These are phyloP conservation scores for Boletus coccyginus DNA, from an alignment of 768 basidiomycete species.

Conservation along the genomic window DNA sequence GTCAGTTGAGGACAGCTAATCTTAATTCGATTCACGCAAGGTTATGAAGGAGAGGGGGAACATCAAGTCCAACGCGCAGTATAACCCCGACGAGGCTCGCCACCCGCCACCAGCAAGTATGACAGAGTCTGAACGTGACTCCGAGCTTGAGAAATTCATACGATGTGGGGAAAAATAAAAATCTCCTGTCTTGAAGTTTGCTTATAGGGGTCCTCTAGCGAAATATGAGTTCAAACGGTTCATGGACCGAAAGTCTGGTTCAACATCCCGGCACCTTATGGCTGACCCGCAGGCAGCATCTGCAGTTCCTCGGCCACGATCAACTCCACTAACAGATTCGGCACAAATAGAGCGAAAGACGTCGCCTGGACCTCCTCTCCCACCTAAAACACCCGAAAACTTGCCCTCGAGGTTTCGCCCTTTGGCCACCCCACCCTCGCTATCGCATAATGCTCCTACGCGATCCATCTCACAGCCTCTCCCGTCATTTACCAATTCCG, in stretches of 20 bases:
- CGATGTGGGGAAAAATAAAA: constrained; percentile 50
- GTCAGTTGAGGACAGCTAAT: constrained; percentile 7
- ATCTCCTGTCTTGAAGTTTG: background rate
- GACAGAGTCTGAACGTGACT: constrained; percentile 77
- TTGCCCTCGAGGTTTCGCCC: constrained; percentile 18
- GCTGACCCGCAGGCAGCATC: constrained; percentile 40
- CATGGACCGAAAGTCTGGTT: constrained; percentile 43
- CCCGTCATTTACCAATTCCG: constrained; percentile 9
- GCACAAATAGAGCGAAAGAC: constrained; percentile 10
- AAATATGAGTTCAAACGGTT: constrained; percentile 81
- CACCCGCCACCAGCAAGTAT: constrained; percentile 82
- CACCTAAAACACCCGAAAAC: constrained; percentile 29
- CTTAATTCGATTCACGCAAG: constrained; percentile 38
- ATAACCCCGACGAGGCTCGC: constrained; percentile 80
- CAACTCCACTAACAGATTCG: constrained; percentile 16
- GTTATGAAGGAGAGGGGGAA: constrained; percentile 82
- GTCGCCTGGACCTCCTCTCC: constrained; percentile 26
- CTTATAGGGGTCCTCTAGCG: constrained; percentile 38
- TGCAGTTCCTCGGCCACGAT: constrained; percentile 12
- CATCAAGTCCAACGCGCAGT: constrained; percentile 69
- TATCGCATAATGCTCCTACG: constrained; percentile 14
- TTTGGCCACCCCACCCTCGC: constrained; percentile 10
- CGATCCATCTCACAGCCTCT: constrained; percentile 39
- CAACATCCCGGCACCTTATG: constrained; percentile 36
- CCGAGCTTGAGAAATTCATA: constrained; percentile 89